Conservation (phyloP, 139 green algal genomes). For the Micractinium sp. region DNA sequence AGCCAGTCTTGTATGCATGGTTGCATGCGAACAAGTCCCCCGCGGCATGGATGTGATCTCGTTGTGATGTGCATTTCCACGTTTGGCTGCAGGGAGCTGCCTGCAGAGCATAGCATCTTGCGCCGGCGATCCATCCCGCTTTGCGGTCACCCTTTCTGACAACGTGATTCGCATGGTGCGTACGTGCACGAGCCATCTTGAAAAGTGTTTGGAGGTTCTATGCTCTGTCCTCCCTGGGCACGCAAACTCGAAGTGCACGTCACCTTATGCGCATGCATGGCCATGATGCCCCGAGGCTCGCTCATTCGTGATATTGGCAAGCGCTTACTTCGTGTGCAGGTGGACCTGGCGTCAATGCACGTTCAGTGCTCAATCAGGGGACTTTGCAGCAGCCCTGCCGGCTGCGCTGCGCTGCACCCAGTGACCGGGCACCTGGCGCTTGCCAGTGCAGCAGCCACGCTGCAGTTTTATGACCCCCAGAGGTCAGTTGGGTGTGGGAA, state of each 20-base stretch:
- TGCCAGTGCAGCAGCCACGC: background rate
- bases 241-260: too few relatives aligned
- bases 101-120: background rate
- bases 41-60: too few relatives aligned
- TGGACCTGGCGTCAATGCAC: conserved; percentile 3
- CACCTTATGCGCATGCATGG: too few relatives aligned
- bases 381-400: background rate
- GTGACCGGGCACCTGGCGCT: background rate
- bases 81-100: background rate
- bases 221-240: too few relatives aligned
- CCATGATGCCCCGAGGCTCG: background rate
- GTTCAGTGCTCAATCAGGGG: background rate
- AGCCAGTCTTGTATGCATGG: background rate
- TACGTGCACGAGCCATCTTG: too few relatives aligned
- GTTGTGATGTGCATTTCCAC: background rate
- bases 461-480: background rate
- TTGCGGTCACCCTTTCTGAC: background rate
- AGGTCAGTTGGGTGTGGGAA: background rate
- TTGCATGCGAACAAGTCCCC: too few relatives aligned
- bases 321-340: background rate
- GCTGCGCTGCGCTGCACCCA: background rate
- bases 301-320: background rate
- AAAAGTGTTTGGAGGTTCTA: too few relatives aligned
- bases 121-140: background rate
- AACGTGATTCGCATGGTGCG: conserved; percentile 9